phyloP scores from a whole-genome alignment of 257 asterid genomes.

The Cordia subcordata region DNA sequence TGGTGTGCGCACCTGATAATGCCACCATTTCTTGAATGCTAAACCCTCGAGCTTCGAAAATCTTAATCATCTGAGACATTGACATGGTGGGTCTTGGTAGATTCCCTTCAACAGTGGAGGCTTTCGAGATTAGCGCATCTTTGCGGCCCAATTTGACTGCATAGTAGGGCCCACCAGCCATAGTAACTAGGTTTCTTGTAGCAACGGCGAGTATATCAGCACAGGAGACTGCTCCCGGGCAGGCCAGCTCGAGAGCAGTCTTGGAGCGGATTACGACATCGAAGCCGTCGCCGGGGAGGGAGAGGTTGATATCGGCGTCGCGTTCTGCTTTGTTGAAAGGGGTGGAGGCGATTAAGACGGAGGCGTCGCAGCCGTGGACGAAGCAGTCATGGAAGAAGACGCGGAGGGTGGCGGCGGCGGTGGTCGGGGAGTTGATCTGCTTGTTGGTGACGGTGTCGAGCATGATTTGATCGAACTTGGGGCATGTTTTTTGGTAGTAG shows the following conservation, averaged over 20 bases:
- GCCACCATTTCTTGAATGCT: conserved; percentile 4
- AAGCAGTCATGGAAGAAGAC: conserved; percentile 5
- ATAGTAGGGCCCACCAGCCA: not conserved
- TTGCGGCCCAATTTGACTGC: not conserved
- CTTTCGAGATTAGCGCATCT: conserved; percentile 3
- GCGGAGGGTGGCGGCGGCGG: conserved; percentile 6
- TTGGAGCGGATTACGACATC: conserved; percentile 1
- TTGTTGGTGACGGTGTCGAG: conserved; percentile 1
- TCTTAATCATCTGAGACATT: not conserved
- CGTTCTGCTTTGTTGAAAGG: conserved; percentile 2
- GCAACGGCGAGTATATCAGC: not conserved
- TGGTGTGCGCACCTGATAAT: conserved; percentile 6
- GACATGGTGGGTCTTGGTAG: not conserved
- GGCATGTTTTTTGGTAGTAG: conserved; percentile 5
- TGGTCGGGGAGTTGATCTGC: conserved; percentile 2
- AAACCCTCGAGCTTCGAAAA: conserved; percentile 1
- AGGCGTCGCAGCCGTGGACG: conserved; percentile 8
- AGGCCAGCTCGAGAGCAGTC: not conserved
- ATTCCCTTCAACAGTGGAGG: not conserved
- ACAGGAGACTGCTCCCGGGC: not conserved
- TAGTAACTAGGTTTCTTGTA: not conserved
- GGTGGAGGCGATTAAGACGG: not conserved
- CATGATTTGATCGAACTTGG: conserved; percentile 6
- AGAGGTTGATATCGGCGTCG: conserved; percentile 1
- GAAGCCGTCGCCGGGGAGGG: conserved; percentile 5